Evolutionary conservation across 352 stramenopile species (phyloP), one percentile per base, ranked within the genome.

Genomic region (Phytophthora uliginosa): DNA sequence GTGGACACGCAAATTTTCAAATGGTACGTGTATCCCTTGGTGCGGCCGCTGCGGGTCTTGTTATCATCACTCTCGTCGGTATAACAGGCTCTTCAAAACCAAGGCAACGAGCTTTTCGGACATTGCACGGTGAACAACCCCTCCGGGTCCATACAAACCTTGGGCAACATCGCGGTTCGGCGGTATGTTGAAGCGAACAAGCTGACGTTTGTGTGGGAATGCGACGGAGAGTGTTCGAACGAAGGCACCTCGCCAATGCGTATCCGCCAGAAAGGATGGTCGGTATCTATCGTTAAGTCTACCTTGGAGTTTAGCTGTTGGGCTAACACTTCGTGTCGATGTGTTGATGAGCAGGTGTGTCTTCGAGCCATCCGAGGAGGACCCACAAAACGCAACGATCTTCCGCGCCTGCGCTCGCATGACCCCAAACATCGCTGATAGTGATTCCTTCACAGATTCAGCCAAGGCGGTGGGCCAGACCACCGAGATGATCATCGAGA

Each of bases 211-310:
- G 72, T 85, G 15, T 90, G 82, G 82, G 80, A 88, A 60, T 90
- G 76, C 52, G 58, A 79, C 7, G 82, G 74, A 9, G 31, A 70
- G 7, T 79, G 59, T 31, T 68, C 76, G 13, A 45, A 66, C 20
- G 64, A 66, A 51, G 52, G 26, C 36, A 18, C 73, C 33, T 71
- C 73, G 0, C 34, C 59, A 0, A 76, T 84, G n/a, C 76, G 72
- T 12, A 45, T 90, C 15, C 73, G 72, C 53, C 76, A 88, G 42
- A 90, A 83, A 77, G 80, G 80, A 78, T 90, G 80, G 82, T 88
- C 54, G 9, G 74, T 74, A 17, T 20, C 38, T 51, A 17, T 42
- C 31, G 12, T 10, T 8, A 31, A 31, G 28, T 31, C 28, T 31
- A 31, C 28, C 18, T n/a, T 45, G 13, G 36, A 45, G 38, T 51